Evolutionary conservation across 139 green algal genomes (phyloP).

Genomic region (Chlorella sp.): DNA sequence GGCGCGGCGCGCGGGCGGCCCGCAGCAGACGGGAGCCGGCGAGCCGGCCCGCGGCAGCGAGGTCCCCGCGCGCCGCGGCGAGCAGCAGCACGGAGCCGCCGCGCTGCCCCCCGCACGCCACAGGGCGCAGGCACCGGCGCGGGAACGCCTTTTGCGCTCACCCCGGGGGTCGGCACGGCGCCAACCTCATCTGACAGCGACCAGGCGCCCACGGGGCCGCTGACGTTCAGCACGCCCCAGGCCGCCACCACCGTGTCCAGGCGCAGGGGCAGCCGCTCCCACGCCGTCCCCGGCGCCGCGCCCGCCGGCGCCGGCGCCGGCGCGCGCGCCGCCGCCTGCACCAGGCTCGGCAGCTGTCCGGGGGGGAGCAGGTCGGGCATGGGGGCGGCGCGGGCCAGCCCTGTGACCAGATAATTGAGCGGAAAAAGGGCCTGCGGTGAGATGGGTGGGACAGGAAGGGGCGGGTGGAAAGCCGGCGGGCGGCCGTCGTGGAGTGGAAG

Average conservation of each 20-base stretch:
- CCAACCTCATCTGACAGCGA: constrained; percentile 33
- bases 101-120: too few relatives aligned
- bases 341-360: constrained; percentile 11
- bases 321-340: too few relatives aligned
- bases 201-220: constrained; percentile 39
- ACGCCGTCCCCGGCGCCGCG: neutral
- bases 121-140: neutral
- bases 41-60: neutral
- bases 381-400: constrained; percentile 17
- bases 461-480: neutral
- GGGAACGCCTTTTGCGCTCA: neutral
- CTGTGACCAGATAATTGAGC: constrained; percentile 29
- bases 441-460: neutral
- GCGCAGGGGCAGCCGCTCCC: constrained; percentile 16
- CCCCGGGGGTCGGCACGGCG: neutral
- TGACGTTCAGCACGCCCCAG: constrained; percentile 55
- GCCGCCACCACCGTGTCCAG: constrained; percentile 18
- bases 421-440: constrained; percentile 32
- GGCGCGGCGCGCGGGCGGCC: neutral
- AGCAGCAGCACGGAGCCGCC: neutral
- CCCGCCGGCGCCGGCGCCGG: constrained; percentile 2
- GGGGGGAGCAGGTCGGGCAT: neutral
- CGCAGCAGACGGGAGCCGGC: neutral
- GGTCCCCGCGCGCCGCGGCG: neutral
- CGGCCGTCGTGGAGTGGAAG: neutral